Percentiles rank a stretch among this genome's conserved stretches.
phyloP scores from a whole-genome alignment of 495 filamentous ascomycete genomes.

The Aeminium ludgeri region DNA sequence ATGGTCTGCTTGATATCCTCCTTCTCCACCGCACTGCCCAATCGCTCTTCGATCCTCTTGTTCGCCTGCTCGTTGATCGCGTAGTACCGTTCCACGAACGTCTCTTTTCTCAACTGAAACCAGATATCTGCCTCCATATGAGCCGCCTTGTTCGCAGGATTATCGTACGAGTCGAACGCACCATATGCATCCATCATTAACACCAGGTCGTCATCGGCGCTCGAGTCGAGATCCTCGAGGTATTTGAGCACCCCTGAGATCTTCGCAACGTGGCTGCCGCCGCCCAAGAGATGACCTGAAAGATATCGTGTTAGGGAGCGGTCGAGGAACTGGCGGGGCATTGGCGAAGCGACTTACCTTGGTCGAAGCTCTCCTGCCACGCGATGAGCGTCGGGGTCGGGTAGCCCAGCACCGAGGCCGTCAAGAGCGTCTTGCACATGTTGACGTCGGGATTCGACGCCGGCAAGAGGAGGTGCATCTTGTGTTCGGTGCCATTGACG shows the following conservation, averaged over 20 bases:
- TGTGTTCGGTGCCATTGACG: background rate
- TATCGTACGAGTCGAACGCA: conserved; percentile 17
- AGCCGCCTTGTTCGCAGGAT: background rate
- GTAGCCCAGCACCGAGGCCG: conserved; percentile 43
- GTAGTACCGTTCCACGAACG: conserved; percentile 40
- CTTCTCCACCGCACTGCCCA: conserved; percentile 18
- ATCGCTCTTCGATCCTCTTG: conserved; percentile 29
- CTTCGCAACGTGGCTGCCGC: conserved; percentile 24
- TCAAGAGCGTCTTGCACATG: conserved; percentile 43
- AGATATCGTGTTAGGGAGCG: too few relatives aligned
- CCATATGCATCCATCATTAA: conserved; percentile 41
- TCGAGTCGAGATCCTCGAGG: conserved; percentile 27
- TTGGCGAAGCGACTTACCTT: background rate
- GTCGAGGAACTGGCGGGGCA: background rate
- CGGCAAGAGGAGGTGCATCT: conserved; percentile 44
- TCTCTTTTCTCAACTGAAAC: conserved; percentile 45
- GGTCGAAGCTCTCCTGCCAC: conserved; percentile 10
- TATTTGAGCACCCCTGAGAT: conserved; percentile 37
- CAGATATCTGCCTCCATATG: conserved; percentile 12
- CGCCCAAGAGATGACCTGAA: conserved; percentile 10
- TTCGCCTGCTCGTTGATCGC: conserved; percentile 33
- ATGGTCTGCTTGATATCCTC: conserved; percentile 6
- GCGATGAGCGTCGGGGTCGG: conserved; percentile 32
- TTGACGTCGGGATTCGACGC: conserved; percentile 31
- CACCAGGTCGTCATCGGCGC: conserved; percentile 38